These are phyloP conservation scores for Mucor sp. DNA, from an alignment of 371 early-diverging fungal species.

Conservation along the genomic window DNA sequence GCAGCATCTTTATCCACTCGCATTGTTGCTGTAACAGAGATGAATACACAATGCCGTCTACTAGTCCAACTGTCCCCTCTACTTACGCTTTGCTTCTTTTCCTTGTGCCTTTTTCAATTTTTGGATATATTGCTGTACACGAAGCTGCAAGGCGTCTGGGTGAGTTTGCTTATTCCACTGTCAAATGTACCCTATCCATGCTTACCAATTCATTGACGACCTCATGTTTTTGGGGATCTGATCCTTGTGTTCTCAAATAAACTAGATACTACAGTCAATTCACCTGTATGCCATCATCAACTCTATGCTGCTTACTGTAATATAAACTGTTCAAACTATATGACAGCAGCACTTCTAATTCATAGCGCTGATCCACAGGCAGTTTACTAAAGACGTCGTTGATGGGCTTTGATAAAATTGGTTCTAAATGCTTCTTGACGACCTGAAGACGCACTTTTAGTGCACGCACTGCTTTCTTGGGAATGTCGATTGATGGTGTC, in stretches of 20 bases:
- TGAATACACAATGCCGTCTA: neutral
- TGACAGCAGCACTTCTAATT: conserved; percentile 55
- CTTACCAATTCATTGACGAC: conserved; percentile 57
- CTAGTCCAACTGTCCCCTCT: neutral
- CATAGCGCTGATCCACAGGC: conserved; percentile 48
- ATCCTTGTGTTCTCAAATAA: conserved; percentile 55
- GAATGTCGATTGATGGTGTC: conserved; percentile 11
- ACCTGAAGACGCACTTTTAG: conserved; percentile 37
- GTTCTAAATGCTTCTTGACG: conserved; percentile 54
- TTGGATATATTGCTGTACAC: conserved; percentile 52
- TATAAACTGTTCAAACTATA: conserved; percentile 57
- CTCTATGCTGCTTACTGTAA: conserved; percentile 44
- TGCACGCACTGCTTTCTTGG: conserved; percentile 41
- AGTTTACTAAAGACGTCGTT: conserved; percentile 51
- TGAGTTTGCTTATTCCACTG: too few relatives aligned
- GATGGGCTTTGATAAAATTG: conserved; percentile 42
- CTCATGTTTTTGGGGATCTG: conserved; percentile 47
- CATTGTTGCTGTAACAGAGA: conserved; percentile 37
- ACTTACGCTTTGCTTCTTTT: conserved; percentile 40
- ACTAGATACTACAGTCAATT: conserved; percentile 27
- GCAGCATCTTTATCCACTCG: conserved; percentile 59
- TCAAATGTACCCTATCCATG: neutral
- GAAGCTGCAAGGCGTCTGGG: conserved; percentile 32
- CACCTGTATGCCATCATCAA: neutral
- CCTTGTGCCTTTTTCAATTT: conserved; percentile 50